Evolutionary conservation across 176 grass and related monocot species (phyloP).

Genomic region (Microstegium vimineum): DNA sequence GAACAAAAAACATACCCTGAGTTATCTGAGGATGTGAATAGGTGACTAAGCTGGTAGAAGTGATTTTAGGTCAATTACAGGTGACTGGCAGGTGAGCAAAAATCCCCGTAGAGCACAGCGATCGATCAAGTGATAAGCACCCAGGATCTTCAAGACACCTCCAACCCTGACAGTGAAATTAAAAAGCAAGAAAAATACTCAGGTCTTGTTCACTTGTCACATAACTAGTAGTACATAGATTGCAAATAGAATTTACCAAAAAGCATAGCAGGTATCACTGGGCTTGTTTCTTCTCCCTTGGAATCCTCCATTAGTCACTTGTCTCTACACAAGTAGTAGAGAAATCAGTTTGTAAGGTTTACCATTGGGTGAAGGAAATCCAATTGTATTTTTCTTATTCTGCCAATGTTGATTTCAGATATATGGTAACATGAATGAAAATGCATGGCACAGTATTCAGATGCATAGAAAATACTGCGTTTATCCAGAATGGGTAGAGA

Average conservation of each 20-base stretch:
- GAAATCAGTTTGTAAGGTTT: conserved; percentile 3
- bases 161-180: conserved; percentile 57
- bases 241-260: conserved; percentile 48
- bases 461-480: background rate
- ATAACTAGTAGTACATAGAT: background rate
- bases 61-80: conserved; percentile 29
- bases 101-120: conserved; percentile 48
- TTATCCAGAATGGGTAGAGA: background rate
- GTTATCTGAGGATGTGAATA: conserved; percentile 4
- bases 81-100: conserved; percentile 78
- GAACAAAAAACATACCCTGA: background rate
- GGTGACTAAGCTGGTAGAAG: background rate
- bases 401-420: background rate
- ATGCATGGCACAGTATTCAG: background rate
- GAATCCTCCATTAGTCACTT: conserved; percentile 66
- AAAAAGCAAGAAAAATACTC: background rate
- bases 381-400: background rate
- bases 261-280: conserved; percentile 93
- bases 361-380: background rate
- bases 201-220: background rate
- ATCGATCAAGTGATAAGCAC: conserved; percentile 53
- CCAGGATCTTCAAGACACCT: conserved; percentile 76
- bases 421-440: background rate
- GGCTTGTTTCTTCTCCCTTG: conserved; percentile 83
- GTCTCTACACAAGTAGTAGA: conserved; percentile 43